These are phyloP conservation scores for Euphorbia peplus DNA, from an alignment of 345 rosid species.

Conservation along the genomic window DNA sequence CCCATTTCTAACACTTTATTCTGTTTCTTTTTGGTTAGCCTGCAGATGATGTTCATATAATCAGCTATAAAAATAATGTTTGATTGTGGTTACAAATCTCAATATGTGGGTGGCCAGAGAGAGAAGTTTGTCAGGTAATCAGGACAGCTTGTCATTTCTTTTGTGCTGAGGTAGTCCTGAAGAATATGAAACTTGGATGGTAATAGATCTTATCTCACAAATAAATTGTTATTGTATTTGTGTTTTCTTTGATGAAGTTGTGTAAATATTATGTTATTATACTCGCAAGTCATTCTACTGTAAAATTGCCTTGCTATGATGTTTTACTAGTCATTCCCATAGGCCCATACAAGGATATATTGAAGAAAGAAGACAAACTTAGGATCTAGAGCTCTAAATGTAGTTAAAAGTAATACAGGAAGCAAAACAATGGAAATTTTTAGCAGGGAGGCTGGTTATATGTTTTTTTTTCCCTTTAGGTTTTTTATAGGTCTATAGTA, in stretches of 20 bases:
- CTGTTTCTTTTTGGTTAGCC: slow-evolving; percentile 13
- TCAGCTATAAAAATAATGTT: slow-evolving; percentile 55
- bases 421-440: background rate
- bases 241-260: background rate
- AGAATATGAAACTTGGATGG: slow-evolving; percentile 17
- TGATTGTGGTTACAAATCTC: slow-evolving; percentile 58
- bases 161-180: background rate
- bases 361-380: background rate
- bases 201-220: background rate
- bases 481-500: background rate
- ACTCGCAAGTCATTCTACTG: background rate
- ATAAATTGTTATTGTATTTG: background rate
- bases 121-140: slow-evolving; percentile 88
- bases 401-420: background rate
- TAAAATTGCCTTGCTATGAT: background rate
- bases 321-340: background rate
- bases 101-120: slow-evolving; percentile 58
- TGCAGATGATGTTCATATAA: slow-evolving; percentile 49
- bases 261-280: background rate
- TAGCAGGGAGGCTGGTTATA: background rate
- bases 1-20: background rate
- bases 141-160: slow-evolving; percentile 4
- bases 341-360: background rate
- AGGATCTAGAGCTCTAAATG: slow-evolving; percentile 4
- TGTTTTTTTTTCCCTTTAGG: background rate